phyloP scores from a whole-genome alignment of 768 basidiomycete species.

The Naganishia onofrii region DNA sequence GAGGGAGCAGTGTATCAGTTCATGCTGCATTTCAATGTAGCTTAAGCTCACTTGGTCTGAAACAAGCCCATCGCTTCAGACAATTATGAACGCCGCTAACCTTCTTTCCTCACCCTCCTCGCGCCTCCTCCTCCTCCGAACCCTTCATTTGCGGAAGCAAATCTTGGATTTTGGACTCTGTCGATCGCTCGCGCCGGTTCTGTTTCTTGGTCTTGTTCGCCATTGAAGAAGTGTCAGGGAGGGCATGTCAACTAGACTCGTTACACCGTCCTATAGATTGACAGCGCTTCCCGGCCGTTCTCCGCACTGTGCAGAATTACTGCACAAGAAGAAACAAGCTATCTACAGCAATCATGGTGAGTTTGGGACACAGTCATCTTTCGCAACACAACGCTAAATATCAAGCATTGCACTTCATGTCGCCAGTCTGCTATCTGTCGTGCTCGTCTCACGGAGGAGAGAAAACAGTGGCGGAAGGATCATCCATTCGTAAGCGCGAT shows the following conservation, averaged over 20 bases:
- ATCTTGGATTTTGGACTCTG: background rate
- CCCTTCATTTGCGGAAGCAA: background rate
- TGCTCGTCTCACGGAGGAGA: conserved; percentile 87
- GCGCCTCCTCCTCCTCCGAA: background rate
- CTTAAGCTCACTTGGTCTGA: no score
- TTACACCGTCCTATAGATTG: no score
- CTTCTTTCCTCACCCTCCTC: no score
- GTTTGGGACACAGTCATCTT: background rate
- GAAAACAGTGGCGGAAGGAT: conserved; percentile 98
- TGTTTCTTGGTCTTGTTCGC: background rate
- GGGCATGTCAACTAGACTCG: background rate
- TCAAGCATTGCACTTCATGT: background rate
- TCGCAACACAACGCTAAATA: background rate
- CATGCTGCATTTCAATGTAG: no score
- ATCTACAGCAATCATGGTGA: background rate
- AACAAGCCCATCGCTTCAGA: no score
- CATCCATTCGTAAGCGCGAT: conserved; percentile 81
- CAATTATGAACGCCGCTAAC: no score
- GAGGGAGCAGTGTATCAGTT: no score
- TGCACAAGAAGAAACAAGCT: background rate
- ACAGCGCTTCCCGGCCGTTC: no score
- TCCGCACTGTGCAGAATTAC: no score
- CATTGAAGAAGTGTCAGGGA: background rate
- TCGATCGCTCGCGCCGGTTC: background rate
- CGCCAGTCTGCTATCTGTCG: conserved; percentile 61